Evolutionary conservation across 2,329 filamentous ascomycete species (phyloP).

Genomic region (Diaporthe batatas): DNA sequence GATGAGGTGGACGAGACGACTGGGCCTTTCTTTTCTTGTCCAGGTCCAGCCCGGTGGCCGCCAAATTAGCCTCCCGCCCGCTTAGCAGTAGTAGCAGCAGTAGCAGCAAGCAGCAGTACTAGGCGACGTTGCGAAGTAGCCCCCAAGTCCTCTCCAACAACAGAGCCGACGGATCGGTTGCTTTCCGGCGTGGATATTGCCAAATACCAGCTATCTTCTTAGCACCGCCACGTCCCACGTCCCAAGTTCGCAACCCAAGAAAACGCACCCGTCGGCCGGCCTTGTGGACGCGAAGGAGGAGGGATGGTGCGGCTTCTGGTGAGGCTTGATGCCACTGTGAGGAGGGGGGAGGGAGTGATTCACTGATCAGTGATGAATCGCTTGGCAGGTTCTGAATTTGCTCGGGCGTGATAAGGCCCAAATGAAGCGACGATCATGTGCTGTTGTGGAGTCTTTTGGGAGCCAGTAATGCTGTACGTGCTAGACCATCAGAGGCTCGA

Average conservation of each 20-base stretch:
- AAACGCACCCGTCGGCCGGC: constrained; percentile 17
- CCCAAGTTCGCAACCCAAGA: not conserved
- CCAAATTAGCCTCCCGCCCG: constrained; percentile 37
- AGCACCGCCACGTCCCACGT: constrained; percentile 9
- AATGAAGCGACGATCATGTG: constrained; percentile 32
- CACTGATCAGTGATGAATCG: constrained; percentile 18
- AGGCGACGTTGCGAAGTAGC: constrained; percentile 25
- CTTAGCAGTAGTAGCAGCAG: constrained; percentile 4
- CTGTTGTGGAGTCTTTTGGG: constrained; percentile 21
- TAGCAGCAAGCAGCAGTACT: no score
- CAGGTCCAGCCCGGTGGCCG: constrained; percentile 28
- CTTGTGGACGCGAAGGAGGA: not conserved
- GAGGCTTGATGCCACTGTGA: not conserved
- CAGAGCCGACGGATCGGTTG: constrained; percentile 21
- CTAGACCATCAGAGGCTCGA: constrained; percentile 13
- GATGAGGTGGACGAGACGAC: constrained; percentile 33
- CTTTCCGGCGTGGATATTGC: constrained; percentile 18
- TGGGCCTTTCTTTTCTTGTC: not conserved
- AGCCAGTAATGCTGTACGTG: constrained; percentile 29
- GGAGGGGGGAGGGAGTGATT: not conserved
- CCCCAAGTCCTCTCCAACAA: constrained; percentile 13
- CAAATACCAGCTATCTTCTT: constrained; percentile 2
- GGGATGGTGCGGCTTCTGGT: not conserved
- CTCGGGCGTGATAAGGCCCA: constrained; percentile 30
- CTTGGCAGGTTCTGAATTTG: constrained; percentile 32